Conservation (phyloP, 192 early-diverging fungal genomes). For the Entomortierella parvispora region DNA sequence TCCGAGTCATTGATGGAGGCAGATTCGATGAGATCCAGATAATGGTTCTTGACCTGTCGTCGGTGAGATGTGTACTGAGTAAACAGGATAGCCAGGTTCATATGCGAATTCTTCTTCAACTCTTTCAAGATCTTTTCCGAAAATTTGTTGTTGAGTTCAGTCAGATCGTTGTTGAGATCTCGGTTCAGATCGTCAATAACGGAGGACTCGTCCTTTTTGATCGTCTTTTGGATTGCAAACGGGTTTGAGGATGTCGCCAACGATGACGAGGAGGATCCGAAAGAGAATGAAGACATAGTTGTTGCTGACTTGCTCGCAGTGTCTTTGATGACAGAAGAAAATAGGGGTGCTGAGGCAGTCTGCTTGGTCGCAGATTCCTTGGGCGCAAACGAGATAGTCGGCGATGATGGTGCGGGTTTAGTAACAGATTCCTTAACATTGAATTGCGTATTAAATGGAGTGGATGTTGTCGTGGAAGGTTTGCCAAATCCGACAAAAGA, state of each 20-base stretch:
- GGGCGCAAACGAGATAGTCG: not conserved
- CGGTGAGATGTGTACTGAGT: conserved; percentile 6
- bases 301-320: not conserved
- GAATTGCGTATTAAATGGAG: not conserved
- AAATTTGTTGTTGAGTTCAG: conserved; percentile 7
- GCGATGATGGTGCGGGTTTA: not conserved
- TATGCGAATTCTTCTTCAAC: not conserved
- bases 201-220: not conserved
- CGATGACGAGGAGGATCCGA: no score
- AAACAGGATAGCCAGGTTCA: conserved; percentile 17
- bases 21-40: not conserved
- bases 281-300: no score
- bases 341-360: not conserved
- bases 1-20: not conserved
- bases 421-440: not conserved
- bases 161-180: not conserved
- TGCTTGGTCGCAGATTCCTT: not conserved
- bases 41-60: not conserved
- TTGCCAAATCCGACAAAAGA: no score
- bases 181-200: not conserved
- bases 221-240: not conserved
- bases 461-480: not conserved
- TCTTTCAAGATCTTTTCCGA: conserved; percentile 9
- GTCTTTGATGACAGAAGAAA: not conserved
- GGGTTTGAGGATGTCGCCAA: no score